These are phyloP conservation scores for Tetrastigma voinierianum DNA, from an alignment of 164 flowering plant genomes.

Conservation along the genomic window DNA sequence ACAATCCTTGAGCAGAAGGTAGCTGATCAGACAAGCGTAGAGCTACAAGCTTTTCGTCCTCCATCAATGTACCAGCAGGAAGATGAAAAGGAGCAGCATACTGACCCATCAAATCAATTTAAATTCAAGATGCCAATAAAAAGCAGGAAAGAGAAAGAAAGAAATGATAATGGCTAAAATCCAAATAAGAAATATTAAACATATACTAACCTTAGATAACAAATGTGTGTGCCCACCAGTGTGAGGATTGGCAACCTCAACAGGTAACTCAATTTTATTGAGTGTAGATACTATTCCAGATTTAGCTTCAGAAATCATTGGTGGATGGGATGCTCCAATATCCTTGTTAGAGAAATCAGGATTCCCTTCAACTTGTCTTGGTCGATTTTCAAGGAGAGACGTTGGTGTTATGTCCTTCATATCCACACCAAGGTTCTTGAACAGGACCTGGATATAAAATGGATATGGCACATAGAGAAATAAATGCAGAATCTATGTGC, in stretches of 20 bases:
- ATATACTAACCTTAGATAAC: slow-evolving; percentile 56
- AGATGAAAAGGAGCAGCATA: slow-evolving; percentile 69
- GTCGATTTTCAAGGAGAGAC: slow-evolving; percentile 81
- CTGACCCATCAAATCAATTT: slow-evolving; percentile 31
- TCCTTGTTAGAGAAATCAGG: slow-evolving; percentile 98
- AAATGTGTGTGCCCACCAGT: slow-evolving; percentile 59
- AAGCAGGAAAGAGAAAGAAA: not conserved
- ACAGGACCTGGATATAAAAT: slow-evolving; percentile 60
- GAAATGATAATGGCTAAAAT: not conserved
- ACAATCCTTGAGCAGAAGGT: slow-evolving; percentile 70
- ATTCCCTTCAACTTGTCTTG: slow-evolving; percentile 86
- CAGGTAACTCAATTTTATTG: slow-evolving; percentile 73
- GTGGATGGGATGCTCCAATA: slow-evolving; percentile 63
- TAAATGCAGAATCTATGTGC: not conserved
- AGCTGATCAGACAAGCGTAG: slow-evolving; percentile 74
- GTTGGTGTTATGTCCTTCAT: slow-evolving; percentile 82
- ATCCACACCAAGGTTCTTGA: slow-evolving; percentile 83
- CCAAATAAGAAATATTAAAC: not conserved
- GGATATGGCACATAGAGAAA: not conserved
- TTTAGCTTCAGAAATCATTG: slow-evolving; percentile 61
- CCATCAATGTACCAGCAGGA: slow-evolving; percentile 52
- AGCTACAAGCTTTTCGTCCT: slow-evolving; percentile 80
- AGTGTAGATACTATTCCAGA: slow-evolving; percentile 50
- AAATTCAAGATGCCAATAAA: not conserved
- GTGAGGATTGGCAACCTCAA: slow-evolving; percentile 62